Base-by-base conservation (phyloP, 805 yeast species). In the Candida loeiensis region DNA sequence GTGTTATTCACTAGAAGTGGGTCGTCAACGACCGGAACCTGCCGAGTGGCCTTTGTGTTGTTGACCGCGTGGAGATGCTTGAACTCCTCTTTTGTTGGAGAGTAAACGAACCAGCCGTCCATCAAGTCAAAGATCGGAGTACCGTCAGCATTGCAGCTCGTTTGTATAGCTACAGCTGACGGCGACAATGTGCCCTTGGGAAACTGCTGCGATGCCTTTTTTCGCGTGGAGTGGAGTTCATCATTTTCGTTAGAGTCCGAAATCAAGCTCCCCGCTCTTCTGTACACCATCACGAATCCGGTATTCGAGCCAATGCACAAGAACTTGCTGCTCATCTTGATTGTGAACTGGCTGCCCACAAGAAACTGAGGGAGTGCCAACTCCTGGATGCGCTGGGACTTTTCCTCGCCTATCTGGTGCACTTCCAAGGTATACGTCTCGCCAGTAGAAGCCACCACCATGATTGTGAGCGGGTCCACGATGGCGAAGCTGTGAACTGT, bases 91-190 rank as follows among this genome's bases (percentile, higher is more conserved):
- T 62, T 55, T 4, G 71, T 56, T 1, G 79, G 76, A 9, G 68
- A 62, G 46, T 67, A 74, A 5, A 67, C 73, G 15, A 78, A 50
- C 77, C 79, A 74, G 31, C 68, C 58, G 6, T 74, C 79, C 26
- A 64, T 63, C 2, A 77, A 33, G 48, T 76, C 82, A 47, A 69
- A 70, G 1, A 77, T 67, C 1, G 80, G 74, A 21, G 46, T 40
- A 9, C 57, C 61, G 36, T 67, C 71, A 7, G 41, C 45, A 26
- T 40, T 34, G 13, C 53, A 47, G 38, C 66, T 59, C 1, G 73
- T 64, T 36, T 57, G 54, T 20, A 67, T 45, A 6, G 61, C 25
- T 4, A 63, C 20, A 4, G 18, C 27, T 27, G 31, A 13, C 5
- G 18, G 16, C 11, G n/a, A 25, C 27, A 25, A 13, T 6, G n/a